phyloP scores from a whole-genome alignment of 2,329 filamentous ascomycete species.

The Beauveria bassiana region DNA sequence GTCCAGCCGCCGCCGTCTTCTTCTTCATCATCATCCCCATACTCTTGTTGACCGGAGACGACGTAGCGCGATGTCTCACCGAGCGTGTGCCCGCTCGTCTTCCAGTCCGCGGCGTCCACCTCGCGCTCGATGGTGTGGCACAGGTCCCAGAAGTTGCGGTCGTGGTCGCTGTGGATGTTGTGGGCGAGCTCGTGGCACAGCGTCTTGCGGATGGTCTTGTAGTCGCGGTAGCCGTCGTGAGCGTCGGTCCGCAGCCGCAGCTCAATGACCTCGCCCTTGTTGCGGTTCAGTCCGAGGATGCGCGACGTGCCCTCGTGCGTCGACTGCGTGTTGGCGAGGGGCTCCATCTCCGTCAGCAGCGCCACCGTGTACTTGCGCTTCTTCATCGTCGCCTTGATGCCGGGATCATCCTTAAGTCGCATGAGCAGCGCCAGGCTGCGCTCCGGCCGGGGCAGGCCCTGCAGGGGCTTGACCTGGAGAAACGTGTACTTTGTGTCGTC shows the following conservation, averaged over 20 bases:
- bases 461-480: slow-evolving; percentile 64
- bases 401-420: slow-evolving; percentile 71
- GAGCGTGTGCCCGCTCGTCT: slow-evolving; percentile 57
- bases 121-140: slow-evolving; percentile 82
- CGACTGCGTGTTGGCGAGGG: slow-evolving; percentile 63
- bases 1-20: slow-evolving; percentile 67
- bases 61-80: slow-evolving; percentile 56
- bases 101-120: slow-evolving; percentile 75
- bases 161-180: slow-evolving; percentile 79
- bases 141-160: slow-evolving; percentile 81
- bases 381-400: slow-evolving; percentile 76
- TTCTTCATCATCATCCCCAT: slow-evolving; percentile 39
- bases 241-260: slow-evolving; percentile 85
- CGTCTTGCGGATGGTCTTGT: slow-evolving; percentile 83
- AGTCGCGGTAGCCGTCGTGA: slow-evolving; percentile 89
- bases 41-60: slow-evolving; percentile 37
- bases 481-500: slow-evolving; percentile 74
- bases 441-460: slow-evolving; percentile 68
- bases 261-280: slow-evolving; percentile 84
- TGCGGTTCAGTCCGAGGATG: slow-evolving; percentile 80
- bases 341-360: slow-evolving; percentile 92
- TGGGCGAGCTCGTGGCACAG: slow-evolving; percentile 93
- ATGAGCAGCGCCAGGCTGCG: slow-evolving; percentile 65
- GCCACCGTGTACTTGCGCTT: slow-evolving; percentile 79
- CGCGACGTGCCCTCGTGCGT: slow-evolving; percentile 67